These are phyloP conservation scores for Dactylella cylindrospora DNA, from an alignment of 2,329 filamentous ascomycete species.

Conservation along the genomic window DNA sequence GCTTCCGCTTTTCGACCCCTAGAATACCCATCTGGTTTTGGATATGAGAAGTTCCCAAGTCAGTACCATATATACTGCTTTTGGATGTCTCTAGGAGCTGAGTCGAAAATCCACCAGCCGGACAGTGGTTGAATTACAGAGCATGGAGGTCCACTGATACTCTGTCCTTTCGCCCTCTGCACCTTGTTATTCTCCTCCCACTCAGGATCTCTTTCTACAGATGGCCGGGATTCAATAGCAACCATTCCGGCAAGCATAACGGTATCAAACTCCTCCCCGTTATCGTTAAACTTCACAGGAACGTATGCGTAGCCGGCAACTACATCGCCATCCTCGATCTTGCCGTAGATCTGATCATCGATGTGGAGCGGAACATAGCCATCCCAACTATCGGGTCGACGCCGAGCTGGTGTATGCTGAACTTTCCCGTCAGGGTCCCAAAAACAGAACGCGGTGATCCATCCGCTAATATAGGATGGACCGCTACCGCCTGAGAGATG, in stretches of 20 bases:
- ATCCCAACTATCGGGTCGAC: not conserved
- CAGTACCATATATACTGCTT: not conserved
- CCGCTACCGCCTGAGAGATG: conserved; percentile 51
- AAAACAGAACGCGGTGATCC: conserved; percentile 58
- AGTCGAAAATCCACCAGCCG: conserved; percentile 37
- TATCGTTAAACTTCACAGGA: conserved; percentile 51
- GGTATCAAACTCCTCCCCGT: conserved; percentile 47
- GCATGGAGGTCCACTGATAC: conserved; percentile 11
- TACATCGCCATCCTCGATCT: conserved; percentile 48
- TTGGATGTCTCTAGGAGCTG: too few relatives aligned
- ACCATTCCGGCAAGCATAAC: conserved; percentile 51
- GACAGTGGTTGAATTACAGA: conserved; percentile 30
- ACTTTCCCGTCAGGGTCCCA: conserved; percentile 53
- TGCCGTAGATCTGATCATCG: conserved; percentile 47
- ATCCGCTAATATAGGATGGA: conserved; percentile 54
- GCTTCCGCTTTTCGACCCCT: too few relatives aligned
- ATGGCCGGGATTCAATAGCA: conserved; percentile 38
- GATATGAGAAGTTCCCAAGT: too few relatives aligned
- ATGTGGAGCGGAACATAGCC: conserved; percentile 20
- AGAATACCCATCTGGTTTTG: too few relatives aligned
- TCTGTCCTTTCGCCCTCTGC: conserved; percentile 11
- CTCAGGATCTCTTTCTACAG: conserved; percentile 26
- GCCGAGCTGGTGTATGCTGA: conserved; percentile 24
- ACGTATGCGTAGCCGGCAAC: conserved; percentile 50
- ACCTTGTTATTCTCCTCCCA: conserved; percentile 24